Base-by-base conservation (phyloP, 208 protist genomes). In the Trichomonas vaginalis region DNA sequence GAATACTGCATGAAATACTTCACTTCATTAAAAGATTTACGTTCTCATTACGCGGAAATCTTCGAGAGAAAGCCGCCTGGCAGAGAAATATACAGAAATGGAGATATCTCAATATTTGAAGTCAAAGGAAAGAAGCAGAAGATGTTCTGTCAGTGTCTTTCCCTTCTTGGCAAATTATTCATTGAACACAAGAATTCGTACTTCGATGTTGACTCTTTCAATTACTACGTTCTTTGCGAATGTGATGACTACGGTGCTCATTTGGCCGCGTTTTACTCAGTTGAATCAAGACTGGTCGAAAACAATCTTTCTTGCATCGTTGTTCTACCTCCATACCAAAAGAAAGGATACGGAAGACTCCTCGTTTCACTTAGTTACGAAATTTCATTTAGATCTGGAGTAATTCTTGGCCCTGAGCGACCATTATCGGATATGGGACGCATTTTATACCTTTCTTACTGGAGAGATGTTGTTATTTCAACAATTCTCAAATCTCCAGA, bases 141-240 rank as follows among this genome's bases (percentile, higher is more conserved):
- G 23, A 80, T 80, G n/a, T 80, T 8, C n/a, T 97, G 96, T 96
- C 97, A 99, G 97, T 99, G 99, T 96, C 97, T 99, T 23, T 99
- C 98, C 88, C 97, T 99, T 9, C 96, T 99, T 0, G 98, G 98
- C 0, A 99, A 99, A 96, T 97, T 99, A 1, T 99, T 99, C 97
- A 97, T 99, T 0, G 99, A 99, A 97, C 98, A 99, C 97, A 99
- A 99, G 97, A 99, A 98, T 0, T 97, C 99, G 8, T 99, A 99
- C 96, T 99, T 99, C 96, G 99, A 99, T 96, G 99, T 99, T 79
- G 99, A 99, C 21, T 98, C 98, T 2, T 99, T 99, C 96, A 96
- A 99, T 12, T 99, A 99, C 96, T 99, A 99, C 96, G 97, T 99
- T 14, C 97, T 99, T 88, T 99, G 98, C 92, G 98, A 98, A 83